Evolutionary conservation across 139 green algal genomes (phyloP).

Genomic region (Zygnema circumcarinatum): DNA sequence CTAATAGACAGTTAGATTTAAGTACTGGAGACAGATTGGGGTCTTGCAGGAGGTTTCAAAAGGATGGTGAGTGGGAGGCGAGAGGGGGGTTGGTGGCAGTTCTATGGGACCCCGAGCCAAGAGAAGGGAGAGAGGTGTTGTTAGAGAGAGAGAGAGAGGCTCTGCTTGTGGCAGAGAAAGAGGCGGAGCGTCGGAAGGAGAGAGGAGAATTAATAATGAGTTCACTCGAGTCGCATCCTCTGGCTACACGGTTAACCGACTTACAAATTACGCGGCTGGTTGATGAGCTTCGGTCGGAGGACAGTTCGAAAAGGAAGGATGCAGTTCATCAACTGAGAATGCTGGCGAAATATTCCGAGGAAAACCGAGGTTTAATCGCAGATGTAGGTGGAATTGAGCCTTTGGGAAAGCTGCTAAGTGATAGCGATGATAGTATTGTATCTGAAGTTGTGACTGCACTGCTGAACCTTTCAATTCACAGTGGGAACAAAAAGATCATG

Average conservation of each 20-base stretch:
- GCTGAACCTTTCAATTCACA: constrained; percentile 48
- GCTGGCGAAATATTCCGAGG: constrained; percentile 3
- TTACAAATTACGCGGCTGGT: background rate
- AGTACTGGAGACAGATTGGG: no score
- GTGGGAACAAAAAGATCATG: constrained; percentile 54
- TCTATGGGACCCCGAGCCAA: background rate
- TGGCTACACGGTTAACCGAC: background rate
- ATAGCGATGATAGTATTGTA: background rate
- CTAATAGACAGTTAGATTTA: no score
- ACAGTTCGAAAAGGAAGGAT: background rate
- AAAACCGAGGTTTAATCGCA: constrained; percentile 10
- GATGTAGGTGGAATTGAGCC: background rate
- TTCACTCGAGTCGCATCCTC: background rate
- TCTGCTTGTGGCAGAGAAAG: background rate
- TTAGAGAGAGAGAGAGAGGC: background rate
- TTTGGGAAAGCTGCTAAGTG: background rate
- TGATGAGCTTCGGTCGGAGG: background rate
- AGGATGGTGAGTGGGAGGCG: background rate
- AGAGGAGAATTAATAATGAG: background rate
- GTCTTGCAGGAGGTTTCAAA: background rate
- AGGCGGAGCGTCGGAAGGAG: background rate
- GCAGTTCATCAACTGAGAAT: background rate
- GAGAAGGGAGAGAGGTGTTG: background rate
- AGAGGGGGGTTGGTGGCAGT: background rate
- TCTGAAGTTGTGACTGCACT: constrained; percentile 38